A percentile compares a stretch with the other conserved stretches of the same genome.
These are phyloP conservation scores for Sedum album DNA, from an alignment of 164 flowering plant genomes.

Conservation along the genomic window DNA sequence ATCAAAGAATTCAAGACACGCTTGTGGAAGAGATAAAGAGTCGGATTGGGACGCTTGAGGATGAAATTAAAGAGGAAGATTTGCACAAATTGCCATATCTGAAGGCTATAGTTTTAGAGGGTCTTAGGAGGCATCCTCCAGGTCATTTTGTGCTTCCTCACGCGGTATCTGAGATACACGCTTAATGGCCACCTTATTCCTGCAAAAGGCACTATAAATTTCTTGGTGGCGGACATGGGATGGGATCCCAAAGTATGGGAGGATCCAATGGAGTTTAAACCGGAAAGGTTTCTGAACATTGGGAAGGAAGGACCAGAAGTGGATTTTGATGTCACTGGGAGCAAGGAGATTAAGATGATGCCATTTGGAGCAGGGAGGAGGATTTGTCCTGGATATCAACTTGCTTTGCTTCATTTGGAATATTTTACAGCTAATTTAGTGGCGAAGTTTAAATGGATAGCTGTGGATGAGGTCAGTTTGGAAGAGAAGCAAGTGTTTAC, in stretches of 20 bases:
- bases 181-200: slow-evolving; percentile 10
- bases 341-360: slow-evolving; percentile 11
- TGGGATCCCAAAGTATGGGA: slow-evolving; percentile 11
- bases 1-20: slow-evolving; percentile 20
- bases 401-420: slow-evolving; percentile 7
- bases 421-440: slow-evolving; percentile 5
- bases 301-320: not conserved
- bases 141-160: slow-evolving; percentile 11
- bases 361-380: too few species aligned
- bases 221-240: slow-evolving; percentile 11
- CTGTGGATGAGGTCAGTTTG: not conserved
- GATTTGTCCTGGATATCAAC: not conserved
- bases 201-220: not conserved
- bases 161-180: slow-evolving; percentile 6
- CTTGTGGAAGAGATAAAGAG: slow-evolving; percentile 20
- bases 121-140: slow-evolving; percentile 13
- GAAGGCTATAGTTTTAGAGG: slow-evolving; percentile 10
- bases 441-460: not conserved
- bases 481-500: slow-evolving; percentile 8
- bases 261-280: slow-evolving; percentile 10
- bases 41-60: slow-evolving; percentile 10
- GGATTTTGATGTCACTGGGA: slow-evolving; percentile 5
- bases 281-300: slow-evolving; percentile 5
- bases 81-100: slow-evolving; percentile 9
- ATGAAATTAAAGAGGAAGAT: slow-evolving; percentile 13